Evolutionary conservation across 495 filamentous ascomycete genomes (phyloP), one percentile per base, ranked within the genome.

Genomic region (Opeltia flavorubescens): DNA sequence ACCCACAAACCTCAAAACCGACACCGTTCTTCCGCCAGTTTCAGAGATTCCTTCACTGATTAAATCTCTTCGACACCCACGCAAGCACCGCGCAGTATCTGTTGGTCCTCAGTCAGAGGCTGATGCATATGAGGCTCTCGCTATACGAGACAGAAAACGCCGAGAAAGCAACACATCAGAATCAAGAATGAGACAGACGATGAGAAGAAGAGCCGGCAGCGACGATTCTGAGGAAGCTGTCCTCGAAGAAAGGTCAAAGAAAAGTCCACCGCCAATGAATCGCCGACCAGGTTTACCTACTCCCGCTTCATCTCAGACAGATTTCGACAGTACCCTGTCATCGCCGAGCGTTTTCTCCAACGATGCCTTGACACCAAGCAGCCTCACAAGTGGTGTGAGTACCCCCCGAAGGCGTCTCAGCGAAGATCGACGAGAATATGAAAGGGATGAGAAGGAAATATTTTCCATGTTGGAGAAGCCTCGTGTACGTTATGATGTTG

Each of bases 101-200:
- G 73, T 98, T 27, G 91, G 91, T 0, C 91, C 91, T 5, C 91
- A 96, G 63, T 95, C 88, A 23, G 86, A 83, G 48, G 91, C 91
- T 2, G 91, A 98, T 61, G 91, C 89, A 5, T 95, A 95, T 58
- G 91, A 98, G 65, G 87, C 86, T 15, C 66, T 96, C 18, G 91
- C 91, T n/a, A 94, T 89, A 55, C 77, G 89, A 2, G 85, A 93
- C 59, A 78, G 86, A 54, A 75, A 75, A 51, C 70, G 88, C 53
- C 69, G 84, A 33, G 84, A 94, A 59, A 94, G 84, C 54, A 66
- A 80, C 28, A 66, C 66, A 5, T 50, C 47, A 5, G 41, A 44
- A 18, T 24, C 24, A 28, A 24, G 7, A n/a, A 30, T 23, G 21
- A 33, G 36, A 17, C 34, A 43, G 20, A 38, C 13, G 12, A n/a